Evolutionary conservation across 768 basidiomycete genomes (phyloP).

Genomic region (Tulasnella sp.): DNA sequence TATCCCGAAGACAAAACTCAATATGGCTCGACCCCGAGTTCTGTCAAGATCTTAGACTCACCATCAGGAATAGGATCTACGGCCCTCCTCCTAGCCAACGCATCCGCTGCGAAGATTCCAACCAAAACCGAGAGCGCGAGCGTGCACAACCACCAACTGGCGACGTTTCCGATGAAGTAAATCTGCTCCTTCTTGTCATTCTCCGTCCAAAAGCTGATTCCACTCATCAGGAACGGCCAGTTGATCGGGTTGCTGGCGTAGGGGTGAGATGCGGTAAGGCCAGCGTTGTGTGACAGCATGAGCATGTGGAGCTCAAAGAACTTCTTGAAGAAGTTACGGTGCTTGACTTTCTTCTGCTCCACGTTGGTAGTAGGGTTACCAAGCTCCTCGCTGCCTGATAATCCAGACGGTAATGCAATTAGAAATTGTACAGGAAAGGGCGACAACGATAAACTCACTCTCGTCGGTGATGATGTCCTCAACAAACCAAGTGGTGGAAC

Average conservation of each 20-base stretch:
- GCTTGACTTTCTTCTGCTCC: slow-evolving; percentile 59
- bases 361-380: slow-evolving; percentile 41
- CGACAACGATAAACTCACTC: slow-evolving; percentile 40
- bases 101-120: slow-evolving; percentile 82
- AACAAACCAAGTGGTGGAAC: slow-evolving; percentile 78
- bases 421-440: not conserved
- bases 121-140: slow-evolving; percentile 78
- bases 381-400: slow-evolving; percentile 42
- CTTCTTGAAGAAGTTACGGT: slow-evolving; percentile 87
- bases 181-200: slow-evolving; percentile 80
- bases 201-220: slow-evolving; percentile 98
- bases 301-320: slow-evolving; percentile 86
- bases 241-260: slow-evolving; percentile 94
- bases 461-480: slow-evolving; percentile 70
- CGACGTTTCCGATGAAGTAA: slow-evolving; percentile 88
- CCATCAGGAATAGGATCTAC: slow-evolving; percentile 79
- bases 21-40: too few relatives aligned
- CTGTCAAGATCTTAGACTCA: slow-evolving; percentile 34
- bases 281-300: slow-evolving; percentile 99
- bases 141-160: slow-evolving; percentile 92
- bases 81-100: slow-evolving; percentile 76
- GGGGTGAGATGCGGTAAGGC: slow-evolving; percentile 91
- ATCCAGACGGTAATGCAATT: not conserved
- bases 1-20: not conserved
- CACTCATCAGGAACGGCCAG: slow-evolving; percentile 94